Percentiles rank a stretch among this genome's conserved stretches.
Evolutionary conservation across 2,329 filamentous ascomycete genomes (phyloP).

Genomic region (Bipolaris zeicola): DNA sequence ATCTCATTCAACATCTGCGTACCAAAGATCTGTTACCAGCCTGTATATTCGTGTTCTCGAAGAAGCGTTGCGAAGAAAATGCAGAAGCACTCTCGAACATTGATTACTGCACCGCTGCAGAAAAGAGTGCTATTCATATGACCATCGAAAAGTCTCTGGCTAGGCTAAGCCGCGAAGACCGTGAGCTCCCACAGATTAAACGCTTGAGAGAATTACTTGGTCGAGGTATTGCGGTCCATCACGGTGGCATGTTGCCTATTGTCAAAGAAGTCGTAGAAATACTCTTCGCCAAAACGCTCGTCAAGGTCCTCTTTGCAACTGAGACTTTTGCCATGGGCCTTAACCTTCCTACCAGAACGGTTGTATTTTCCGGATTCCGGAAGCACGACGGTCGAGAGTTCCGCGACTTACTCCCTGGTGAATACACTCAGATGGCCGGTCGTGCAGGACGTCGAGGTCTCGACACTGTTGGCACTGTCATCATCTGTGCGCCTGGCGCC

Average conservation of each 20-base stretch:
- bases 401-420: conserved; percentile 86
- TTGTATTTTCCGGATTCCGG: conserved; percentile 95
- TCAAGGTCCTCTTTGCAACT: conserved; percentile 96
- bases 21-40: conserved; percentile 87
- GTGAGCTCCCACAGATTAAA: conserved; percentile 88
- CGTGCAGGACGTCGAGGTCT: conserved; percentile 90
- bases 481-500: conserved; percentile 80
- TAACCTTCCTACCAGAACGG: conserved; percentile 92
- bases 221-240: conserved; percentile 92
- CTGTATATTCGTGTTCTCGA: conserved; percentile 98
- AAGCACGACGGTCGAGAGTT: conserved; percentile 96
- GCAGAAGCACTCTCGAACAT: conserved; percentile 93
- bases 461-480: conserved; percentile 90
- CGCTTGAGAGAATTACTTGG: conserved; percentile 83
- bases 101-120: conserved; percentile 88
- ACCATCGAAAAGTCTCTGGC: conserved; percentile 95
- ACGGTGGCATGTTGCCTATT: conserved; percentile 91
- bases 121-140: conserved; percentile 98
- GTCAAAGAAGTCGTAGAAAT: conserved; percentile 98
- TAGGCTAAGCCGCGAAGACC: conserved; percentile 86
- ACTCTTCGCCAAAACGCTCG: conserved; percentile 89
- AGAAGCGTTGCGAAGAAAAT: conserved; percentile 96
- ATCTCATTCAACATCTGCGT: conserved; percentile 87
- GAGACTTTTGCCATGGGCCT: conserved; percentile 99
- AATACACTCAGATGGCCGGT: conserved; percentile 99